Base-by-base conservation (phyloP, 257 asterid genomes). In the Scutellaria galericulata region DNA sequence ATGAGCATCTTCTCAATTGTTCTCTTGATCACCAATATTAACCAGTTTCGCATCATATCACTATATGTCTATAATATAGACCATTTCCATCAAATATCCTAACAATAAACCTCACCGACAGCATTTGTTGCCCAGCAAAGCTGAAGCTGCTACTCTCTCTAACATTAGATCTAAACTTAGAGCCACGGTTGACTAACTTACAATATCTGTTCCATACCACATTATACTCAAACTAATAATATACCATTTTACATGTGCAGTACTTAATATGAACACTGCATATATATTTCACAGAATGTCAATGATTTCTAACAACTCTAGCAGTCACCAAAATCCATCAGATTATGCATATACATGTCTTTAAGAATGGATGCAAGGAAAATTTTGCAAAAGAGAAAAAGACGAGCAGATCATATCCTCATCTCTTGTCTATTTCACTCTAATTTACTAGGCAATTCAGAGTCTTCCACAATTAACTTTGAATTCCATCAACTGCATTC, bases 251-350 rank as follows among this genome's bases (percentile, higher is more conserved):
- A 10, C 22, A 6, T 6, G 14, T 22, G 13, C 7, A 54, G 37
- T 8, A 48, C 31, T 62, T 18, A 18, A 5, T 39, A 20, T 37
- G 41, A 60, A 61, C 27, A 13, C 14, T 0, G 35, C 14, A 68
- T 35, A 15, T 66, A 48, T 66, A 48, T 47, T 39, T 35, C 53
- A 60, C 15, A 35, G 7, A 24, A 39, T 47, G 61, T 18, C 50
- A 48, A 6, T 51, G 56, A 51, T 52, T 52, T 52, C 58, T 20
- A 37, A 40, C n/a, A 71, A 72, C 70, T 56, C 20, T 37, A 71
- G 40, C 50, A 6, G 48, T 31, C 48, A 27, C 5, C 39, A 44
- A 70, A 70, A 24, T n/a, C 68, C 8, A 46, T 46, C 27, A 37
- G n/a, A 53, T 10, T 20, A 9, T 8, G 63, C 44, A 41, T 31